Evolutionary conservation across 495 filamentous ascomycete genomes (phyloP).

Genomic region (Neurospora terricola): DNA sequence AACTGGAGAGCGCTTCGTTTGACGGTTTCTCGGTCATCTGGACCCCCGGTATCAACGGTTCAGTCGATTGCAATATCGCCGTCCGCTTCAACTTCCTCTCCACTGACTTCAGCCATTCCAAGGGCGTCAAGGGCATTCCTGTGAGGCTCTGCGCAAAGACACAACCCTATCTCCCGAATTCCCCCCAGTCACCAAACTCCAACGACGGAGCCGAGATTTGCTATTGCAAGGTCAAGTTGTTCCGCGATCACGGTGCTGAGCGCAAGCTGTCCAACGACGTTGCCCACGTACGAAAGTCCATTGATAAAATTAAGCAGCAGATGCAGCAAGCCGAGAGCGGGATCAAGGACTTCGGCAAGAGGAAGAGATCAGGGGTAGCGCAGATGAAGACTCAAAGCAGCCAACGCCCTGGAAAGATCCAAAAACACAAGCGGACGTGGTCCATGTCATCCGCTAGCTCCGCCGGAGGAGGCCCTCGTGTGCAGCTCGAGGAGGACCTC

Average conservation of each 20-base stretch:
- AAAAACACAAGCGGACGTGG: constrained; percentile 91
- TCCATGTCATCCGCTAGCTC: constrained; percentile 86
- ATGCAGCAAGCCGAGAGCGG: constrained; percentile 81
- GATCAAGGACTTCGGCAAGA: constrained; percentile 77
- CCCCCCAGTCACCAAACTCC: constrained; percentile 31
- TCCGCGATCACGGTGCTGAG: constrained; percentile 93
- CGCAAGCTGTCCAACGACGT: constrained; percentile 90
- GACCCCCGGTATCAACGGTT: constrained; percentile 55
- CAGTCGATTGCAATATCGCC: constrained; percentile 66
- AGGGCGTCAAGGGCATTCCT: constrained; percentile 93
- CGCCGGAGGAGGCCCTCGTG: constrained; percentile 43
- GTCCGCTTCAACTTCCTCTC: constrained; percentile 97
- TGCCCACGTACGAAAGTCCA: constrained; percentile 86
- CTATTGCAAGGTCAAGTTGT: constrained; percentile 94
- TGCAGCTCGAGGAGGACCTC: constrained; percentile 77
- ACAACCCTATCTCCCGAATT: constrained; percentile 43
- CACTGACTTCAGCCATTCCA: constrained; percentile 96
- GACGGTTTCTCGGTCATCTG: constrained; percentile 89
- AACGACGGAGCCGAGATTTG: constrained; percentile 55
- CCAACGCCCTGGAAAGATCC: constrained; percentile 61
- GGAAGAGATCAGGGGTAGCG: constrained; percentile 60
- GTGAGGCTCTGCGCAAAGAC: constrained; percentile 90
- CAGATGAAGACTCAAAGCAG: constrained; percentile 37
- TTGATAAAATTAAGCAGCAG: constrained; percentile 89
- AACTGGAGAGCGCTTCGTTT: constrained; percentile 74